Base-by-base conservation (phyloP, 352 stramenopile genomes). In the Phytopythium montanum region DNA sequence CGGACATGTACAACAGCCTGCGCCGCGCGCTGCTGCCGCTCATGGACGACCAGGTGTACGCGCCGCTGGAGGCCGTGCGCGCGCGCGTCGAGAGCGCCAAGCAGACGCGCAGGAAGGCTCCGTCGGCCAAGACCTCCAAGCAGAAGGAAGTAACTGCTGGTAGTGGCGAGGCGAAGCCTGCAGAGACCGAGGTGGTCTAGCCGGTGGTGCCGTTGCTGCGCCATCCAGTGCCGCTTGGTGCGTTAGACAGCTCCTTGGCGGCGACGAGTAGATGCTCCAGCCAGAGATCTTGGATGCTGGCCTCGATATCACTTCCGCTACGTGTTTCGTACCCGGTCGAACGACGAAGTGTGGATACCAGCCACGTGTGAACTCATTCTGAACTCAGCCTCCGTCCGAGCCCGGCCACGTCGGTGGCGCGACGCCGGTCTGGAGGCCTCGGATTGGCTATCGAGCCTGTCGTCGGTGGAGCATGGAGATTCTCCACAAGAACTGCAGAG, bases 1-100 rank as follows among this genome's bases (percentile, higher is more conserved):
- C 94, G 0, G 81, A 87, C 38, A 84, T 97, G 66, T 96, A 88
- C 64, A 85, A 88, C 63, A 88, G 75, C 48, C 62, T 94, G 16
- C 71, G 75, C 38, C 72, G 74, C 36, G 75, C 75, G 33, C 62
- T 96, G 39, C 51, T 92, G 31, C 88, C 88, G 25, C 72, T 96
- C 42, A 95, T 96, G 85, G 79, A 95, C 62, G 67, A 90, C 36
- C 62, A 70, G 7, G 87, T 79, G 34, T 95, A 95, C 63, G 65
- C 59, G 25, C 68, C 77, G 28, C 65, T 93, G 49, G 69, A 86
- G 23, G 76, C 74, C 36, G 68, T 88, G 31, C 78, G 78, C 23
- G 28, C 64, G 19, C 75, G 76, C 39, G 73, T 88, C 45, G 78
- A 88, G 59, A 65, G 76, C 21, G 61, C 64, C 51, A 85, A 85